phyloP scores from a whole-genome alignment of 495 filamentous ascomycete species.

The Friedmanniomyces simplex region DNA sequence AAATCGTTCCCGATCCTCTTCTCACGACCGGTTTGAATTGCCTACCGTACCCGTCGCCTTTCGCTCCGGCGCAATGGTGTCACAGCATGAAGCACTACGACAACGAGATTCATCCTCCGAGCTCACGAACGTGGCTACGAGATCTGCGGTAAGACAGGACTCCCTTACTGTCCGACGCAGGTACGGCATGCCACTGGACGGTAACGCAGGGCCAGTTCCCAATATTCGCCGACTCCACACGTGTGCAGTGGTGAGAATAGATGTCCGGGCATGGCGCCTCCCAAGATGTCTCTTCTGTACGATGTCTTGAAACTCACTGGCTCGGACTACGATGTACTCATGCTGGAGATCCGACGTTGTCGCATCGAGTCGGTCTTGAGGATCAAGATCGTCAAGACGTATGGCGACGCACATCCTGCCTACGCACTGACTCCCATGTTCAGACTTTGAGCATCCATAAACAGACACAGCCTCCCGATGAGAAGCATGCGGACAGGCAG shows the following conservation, averaged over 20 bases:
- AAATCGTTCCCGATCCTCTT: too few species aligned
- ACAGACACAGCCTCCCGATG: neutral
- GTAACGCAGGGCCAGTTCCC: neutral
- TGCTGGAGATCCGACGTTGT: too few species aligned
- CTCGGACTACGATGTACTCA: too few species aligned
- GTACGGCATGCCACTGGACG: neutral
- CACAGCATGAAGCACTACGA: slow-evolving; percentile 8
- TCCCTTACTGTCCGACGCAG: neutral
- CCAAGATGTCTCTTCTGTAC: too few species aligned
- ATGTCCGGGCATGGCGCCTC: too few species aligned
- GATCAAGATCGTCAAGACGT: too few species aligned
- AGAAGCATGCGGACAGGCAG: neutral
- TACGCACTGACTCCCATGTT: neutral
- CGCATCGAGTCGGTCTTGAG: too few species aligned
- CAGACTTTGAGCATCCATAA: neutral
- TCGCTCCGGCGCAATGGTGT: slow-evolving; percentile 4
- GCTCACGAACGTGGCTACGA: neutral
- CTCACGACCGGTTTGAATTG: too few species aligned
- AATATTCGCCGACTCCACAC: too few species aligned
- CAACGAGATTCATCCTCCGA: slow-evolving; percentile 5
- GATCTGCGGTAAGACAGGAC: neutral
- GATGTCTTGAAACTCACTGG: too few species aligned
- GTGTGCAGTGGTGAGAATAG: too few species aligned
- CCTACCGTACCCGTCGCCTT: slow-evolving; percentile 2
- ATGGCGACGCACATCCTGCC: too few species aligned